These are phyloP conservation scores for Salvia miltiorrhiza DNA, from an alignment of 257 asterid genomes.

Conservation along the genomic window DNA sequence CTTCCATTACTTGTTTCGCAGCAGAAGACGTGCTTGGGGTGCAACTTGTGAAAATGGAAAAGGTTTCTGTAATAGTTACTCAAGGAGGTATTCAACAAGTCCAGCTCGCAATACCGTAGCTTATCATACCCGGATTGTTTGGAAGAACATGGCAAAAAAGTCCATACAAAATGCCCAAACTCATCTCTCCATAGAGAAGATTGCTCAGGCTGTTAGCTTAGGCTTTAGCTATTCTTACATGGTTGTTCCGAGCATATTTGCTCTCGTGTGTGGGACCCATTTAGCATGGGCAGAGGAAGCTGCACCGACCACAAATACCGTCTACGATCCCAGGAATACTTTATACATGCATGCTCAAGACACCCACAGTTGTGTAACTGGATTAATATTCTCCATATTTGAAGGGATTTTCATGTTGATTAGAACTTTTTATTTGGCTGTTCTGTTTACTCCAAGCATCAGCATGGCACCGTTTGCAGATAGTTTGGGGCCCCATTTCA, in stretches of 20 bases:
- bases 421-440: constrained; percentile 59
- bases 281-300: constrained; percentile 58
- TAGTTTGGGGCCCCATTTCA: constrained; percentile 60
- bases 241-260: constrained; percentile 65
- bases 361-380: constrained; percentile 46
- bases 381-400: constrained; percentile 37
- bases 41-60: constrained; percentile 29
- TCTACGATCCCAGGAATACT: constrained; percentile 38
- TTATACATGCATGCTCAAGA: constrained; percentile 64
- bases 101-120: constrained; percentile 38
- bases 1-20: constrained; percentile 32
- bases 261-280: constrained; percentile 53
- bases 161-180: constrained; percentile 29
- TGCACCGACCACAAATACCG: constrained; percentile 32
- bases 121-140: constrained; percentile 53
- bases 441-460: constrained; percentile 80
- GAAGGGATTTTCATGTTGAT: constrained; percentile 60
- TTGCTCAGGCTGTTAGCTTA: constrained; percentile 84
- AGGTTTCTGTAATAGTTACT: constrained; percentile 18
- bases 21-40: constrained; percentile 37
- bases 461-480: constrained; percentile 93
- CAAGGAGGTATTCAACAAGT: constrained; percentile 37
- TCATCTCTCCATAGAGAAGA: constrained; percentile 40
- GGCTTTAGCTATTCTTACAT: constrained; percentile 60
- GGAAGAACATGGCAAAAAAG: constrained; percentile 48